Percentiles rank a stretch among this genome's conserved stretches.
Conservation (phyloP, 495 filamentous ascomycete species). For the Penicillium waksmanii region DNA sequence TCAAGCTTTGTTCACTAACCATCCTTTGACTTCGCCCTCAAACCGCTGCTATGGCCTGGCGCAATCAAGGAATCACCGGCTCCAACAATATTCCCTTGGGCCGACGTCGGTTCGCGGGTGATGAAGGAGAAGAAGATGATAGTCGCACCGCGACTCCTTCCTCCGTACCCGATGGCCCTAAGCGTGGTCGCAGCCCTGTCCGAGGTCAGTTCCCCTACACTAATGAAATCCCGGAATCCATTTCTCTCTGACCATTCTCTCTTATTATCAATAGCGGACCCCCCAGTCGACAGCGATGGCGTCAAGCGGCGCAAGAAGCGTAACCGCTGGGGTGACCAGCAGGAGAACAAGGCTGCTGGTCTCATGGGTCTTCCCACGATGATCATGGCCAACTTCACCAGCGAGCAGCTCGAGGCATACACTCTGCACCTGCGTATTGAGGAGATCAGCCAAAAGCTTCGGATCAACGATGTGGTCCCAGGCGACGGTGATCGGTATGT, state of each 20-base stretch:
- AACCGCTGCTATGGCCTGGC: conserved; percentile 73
- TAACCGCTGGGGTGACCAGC: conserved; percentile 95
- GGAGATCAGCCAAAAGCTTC: conserved; percentile 98
- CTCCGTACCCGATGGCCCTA: conserved; percentile 55
- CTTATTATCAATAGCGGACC: conserved; percentile 40
- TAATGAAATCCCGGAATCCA: neutral
- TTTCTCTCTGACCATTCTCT: neutral
- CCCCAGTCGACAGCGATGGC: conserved; percentile 62
- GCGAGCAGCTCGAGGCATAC: conserved; percentile 96
- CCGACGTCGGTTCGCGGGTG: conserved; percentile 79
- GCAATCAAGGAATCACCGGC: conserved; percentile 93
- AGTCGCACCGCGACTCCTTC: conserved; percentile 61
- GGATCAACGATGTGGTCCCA: conserved; percentile 97
- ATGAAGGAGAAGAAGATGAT: conserved; percentile 66
- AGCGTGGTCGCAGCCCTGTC: conserved; percentile 78
- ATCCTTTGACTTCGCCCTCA: conserved; percentile 12
- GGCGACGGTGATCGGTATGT: conserved; percentile 89
- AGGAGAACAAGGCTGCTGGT: conserved; percentile 96
- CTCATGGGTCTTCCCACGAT: conserved; percentile 96
- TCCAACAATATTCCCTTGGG: conserved; percentile 98
- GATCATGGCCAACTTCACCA: conserved; percentile 96
- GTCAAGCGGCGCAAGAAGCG: conserved; percentile 89
- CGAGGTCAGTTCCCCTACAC: conserved; percentile 48
- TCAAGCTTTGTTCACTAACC: conserved; percentile 16
- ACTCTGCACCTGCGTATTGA: conserved; percentile 93